These are phyloP conservation scores for Tanozyma kutaoensis DNA, from an alignment of 805 yeast genomes.

Conservation along the genomic window DNA sequence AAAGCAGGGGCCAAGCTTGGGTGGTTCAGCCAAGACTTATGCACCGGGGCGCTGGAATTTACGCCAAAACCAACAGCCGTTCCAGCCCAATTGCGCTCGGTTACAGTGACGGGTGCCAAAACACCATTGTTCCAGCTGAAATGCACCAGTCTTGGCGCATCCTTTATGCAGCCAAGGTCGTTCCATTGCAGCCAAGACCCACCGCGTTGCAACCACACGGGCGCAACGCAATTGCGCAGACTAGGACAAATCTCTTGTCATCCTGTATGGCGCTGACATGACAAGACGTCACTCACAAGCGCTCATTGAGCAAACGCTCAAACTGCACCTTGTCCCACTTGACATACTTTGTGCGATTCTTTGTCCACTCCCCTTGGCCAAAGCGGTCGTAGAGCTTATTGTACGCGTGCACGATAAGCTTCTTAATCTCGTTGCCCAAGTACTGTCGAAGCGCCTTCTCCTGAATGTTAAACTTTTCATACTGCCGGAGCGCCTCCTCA, in stretches of 20 bases:
- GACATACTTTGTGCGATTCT: conserved; percentile 57
- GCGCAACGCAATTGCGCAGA: background rate
- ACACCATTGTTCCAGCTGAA: background rate
- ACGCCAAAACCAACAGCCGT: no score
- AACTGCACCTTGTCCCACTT: conserved; percentile 42
- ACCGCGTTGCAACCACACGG: background rate
- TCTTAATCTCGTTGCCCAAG: conserved; percentile 58
- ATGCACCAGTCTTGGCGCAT: background rate
- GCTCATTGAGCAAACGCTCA: conserved; percentile 15
- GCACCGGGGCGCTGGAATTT: no score
- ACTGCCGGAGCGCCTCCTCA: conserved; percentile 60
- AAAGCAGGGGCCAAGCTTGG: no score
- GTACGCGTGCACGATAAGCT: conserved; percentile 70
- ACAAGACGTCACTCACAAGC: conserved; percentile 1
- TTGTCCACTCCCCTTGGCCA: conserved; percentile 54
- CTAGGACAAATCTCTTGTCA: no score
- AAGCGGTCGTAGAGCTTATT: conserved; percentile 75
- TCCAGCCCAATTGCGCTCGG: background rate
- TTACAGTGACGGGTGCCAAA: background rate
- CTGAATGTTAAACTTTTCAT: conserved; percentile 50
- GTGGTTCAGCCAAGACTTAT: no score
- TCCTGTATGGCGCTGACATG: background rate
- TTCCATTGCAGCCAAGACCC: background rate
- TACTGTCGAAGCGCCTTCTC: conserved; percentile 53
- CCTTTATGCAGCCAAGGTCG: background rate